Percentiles rank a stretch among this genome's conserved stretches.
Evolutionary conservation across 2,329 filamentous ascomycete genomes (phyloP).

Genomic region (Penicillium freii): DNA sequence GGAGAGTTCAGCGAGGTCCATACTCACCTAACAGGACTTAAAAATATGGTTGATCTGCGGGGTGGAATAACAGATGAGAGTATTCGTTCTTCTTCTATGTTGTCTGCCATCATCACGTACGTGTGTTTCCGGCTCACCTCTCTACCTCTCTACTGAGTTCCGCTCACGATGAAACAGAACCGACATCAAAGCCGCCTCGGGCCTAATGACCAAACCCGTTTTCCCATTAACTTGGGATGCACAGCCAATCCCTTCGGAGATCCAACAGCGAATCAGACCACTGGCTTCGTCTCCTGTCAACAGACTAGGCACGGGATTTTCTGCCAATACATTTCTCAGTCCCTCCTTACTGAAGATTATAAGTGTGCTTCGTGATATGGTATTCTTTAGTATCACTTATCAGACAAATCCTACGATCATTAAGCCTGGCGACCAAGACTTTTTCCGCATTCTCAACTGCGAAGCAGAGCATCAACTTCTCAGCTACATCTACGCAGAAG

Average conservation of each 20-base stretch:
- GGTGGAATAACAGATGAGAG: constrained; percentile 32
- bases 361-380: constrained; percentile 30
- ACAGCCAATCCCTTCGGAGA: constrained; percentile 28
- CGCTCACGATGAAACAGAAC: constrained; percentile 23
- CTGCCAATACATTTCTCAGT: constrained; percentile 31
- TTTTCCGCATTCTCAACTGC: constrained; percentile 35
- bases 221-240: constrained; percentile 37
- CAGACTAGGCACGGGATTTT: constrained; percentile 30
- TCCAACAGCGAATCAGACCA: constrained; percentile 32
- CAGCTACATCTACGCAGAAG: constrained; percentile 34
- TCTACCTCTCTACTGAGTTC: not conserved
- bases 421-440: constrained; percentile 28
- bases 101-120: constrained; percentile 33
- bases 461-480: constrained; percentile 41
- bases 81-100: constrained; percentile 26
- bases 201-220: constrained; percentile 34
- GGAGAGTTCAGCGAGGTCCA: constrained; percentile 40
- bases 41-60: constrained; percentile 39
- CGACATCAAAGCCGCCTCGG: constrained; percentile 37
- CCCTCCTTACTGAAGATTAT: constrained; percentile 27
- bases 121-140: constrained; percentile 3
- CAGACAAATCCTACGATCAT: constrained; percentile 22
- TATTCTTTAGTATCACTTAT: constrained; percentile 34
- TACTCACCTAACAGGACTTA: constrained; percentile 41
- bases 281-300: constrained; percentile 24